Base-by-base conservation (phyloP, 441 rosid species). In the Pelargonium australe region DNA sequence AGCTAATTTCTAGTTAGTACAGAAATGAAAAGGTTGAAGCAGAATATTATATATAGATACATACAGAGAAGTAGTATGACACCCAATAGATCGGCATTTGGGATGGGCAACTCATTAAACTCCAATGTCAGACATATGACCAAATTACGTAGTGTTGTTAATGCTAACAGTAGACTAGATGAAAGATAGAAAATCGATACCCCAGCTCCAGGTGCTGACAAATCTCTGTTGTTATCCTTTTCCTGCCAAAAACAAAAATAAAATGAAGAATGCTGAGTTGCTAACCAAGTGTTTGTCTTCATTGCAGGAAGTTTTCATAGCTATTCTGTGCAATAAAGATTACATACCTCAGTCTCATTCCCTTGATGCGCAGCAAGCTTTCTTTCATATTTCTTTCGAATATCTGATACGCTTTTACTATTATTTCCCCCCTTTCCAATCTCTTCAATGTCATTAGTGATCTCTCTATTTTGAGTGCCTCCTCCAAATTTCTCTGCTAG, bases 401-500 rank as follows among this genome's bases (percentile, higher is more conserved):
- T 92, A 80, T 90, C 96, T 72, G 92, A 90, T 63, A 89, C 82
- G 81, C 43, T 87, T 80, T 83, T 92, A 77, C 83, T 78, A 80
- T 79, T 84, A 67, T 68, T 82, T 74, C 85, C 96, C 75, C 84
- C 80, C 60, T 74, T 83, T 68, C 96, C 97, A 79, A 89, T 85
- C 77, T 92, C 96, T 79, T 90, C 99, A 77, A 86, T 89, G 80
- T 90, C 98, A 70, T 70, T 82, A 63, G 81, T 89, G 63, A 83
- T 79, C 81, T 91, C 95, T 69, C 85, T 83, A 79, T 77, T 86
- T 67, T 75, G 82, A 78, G 79, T 75, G 68, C 83, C 92, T 70
- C 95, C 97, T 64, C 99, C 99, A 85, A 95, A 95, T 86, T 89
- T 92, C 85, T 87, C 90, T 44, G 95, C 99, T 76, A 90, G 76